A percentile compares a stretch with the other conserved stretches of the same genome.
These are phyloP conservation scores for Athelia psychrophila DNA, from an alignment of 1,284 basidiomycete genomes.

Conservation along the genomic window DNA sequence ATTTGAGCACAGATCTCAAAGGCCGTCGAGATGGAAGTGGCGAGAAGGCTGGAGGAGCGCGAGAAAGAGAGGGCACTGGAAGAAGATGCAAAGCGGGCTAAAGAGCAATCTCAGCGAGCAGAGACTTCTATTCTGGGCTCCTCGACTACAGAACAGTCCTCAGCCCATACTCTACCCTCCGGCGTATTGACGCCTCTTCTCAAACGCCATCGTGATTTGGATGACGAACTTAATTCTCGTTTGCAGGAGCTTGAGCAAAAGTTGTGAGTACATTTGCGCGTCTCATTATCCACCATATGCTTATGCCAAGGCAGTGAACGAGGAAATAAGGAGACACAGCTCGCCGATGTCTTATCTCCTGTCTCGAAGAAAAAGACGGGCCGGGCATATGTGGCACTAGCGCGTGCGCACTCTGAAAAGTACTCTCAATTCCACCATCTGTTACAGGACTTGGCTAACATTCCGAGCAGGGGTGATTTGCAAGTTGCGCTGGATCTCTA, in stretches of 20 bases:
- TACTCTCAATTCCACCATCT: slow-evolving; percentile 27
- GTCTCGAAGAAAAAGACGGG: slow-evolving; percentile 73
- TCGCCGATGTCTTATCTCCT: slow-evolving; percentile 63
- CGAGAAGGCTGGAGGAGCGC: slow-evolving; percentile 54
- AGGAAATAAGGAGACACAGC: slow-evolving; percentile 53
- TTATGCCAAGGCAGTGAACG: slow-evolving; percentile 42
- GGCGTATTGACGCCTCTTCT: slow-evolving; percentile 61
- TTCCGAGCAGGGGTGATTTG: slow-evolving; percentile 57
- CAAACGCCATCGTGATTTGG: slow-evolving; percentile 60
- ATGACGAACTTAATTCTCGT: slow-evolving; percentile 59
- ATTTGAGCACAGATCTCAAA: slow-evolving; percentile 52
- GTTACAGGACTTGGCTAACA: slow-evolving; percentile 1
- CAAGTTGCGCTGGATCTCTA: slow-evolving; percentile 72
- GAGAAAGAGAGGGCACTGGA: background rate
- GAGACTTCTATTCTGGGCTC: background rate
- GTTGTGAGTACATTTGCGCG: slow-evolving; percentile 44
- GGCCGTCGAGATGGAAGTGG: slow-evolving; percentile 71
- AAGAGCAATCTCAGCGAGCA: slow-evolving; percentile 8
- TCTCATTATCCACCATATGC: slow-evolving; percentile 11
- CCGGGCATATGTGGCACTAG: slow-evolving; percentile 70
- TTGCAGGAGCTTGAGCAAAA: slow-evolving; percentile 68
- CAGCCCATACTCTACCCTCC: slow-evolving; percentile 38
- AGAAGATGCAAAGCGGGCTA: slow-evolving; percentile 11
- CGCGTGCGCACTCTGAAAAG: slow-evolving; percentile 75
- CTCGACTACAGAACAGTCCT: background rate